Percentiles rank a stretch among this genome's conserved stretches.
phyloP scores from a whole-genome alignment of 2,329 filamentous ascomycete species.

The Zymoseptoria ardabiliae region DNA sequence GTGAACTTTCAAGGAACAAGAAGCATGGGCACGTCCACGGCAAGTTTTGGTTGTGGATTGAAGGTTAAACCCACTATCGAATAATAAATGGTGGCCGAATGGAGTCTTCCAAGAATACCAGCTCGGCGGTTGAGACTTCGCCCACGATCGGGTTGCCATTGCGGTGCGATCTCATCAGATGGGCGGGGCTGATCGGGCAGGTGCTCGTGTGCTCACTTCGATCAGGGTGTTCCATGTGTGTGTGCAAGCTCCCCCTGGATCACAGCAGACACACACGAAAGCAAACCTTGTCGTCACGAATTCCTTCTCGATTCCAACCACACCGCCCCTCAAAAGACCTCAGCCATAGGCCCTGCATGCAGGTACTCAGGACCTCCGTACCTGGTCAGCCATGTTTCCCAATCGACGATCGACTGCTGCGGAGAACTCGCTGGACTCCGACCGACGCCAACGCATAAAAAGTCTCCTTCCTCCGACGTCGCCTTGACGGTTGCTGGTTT shows the following conservation, averaged over 20 bases:
- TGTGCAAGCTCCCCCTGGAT: neutral
- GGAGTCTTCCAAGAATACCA: neutral
- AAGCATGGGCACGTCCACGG: neutral
- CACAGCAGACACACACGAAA: too few relatives aligned
- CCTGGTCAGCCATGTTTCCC: neutral
- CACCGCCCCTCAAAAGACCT: neutral
- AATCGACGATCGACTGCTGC: neutral
- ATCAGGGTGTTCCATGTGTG: neutral
- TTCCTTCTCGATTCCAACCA: neutral
- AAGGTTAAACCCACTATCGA: neutral
- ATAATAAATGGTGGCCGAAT: neutral
- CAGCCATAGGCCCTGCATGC: neutral
- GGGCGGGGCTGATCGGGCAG: neutral
- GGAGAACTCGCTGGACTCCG: neutral
- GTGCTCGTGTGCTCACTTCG: neutral
- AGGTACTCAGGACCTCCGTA: neutral
- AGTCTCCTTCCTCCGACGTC: neutral
- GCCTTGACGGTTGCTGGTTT: neutral
- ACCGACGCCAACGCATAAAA: neutral
- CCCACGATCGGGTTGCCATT: neutral
- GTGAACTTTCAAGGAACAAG: neutral
- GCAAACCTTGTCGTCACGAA: neutral
- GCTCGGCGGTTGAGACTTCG: neutral
- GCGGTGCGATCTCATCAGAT: neutral
- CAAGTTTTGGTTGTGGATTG: neutral